phyloP scores from a whole-genome alignment of 2,329 filamentous ascomycete species.

The Monosporascus cannonballus region DNA sequence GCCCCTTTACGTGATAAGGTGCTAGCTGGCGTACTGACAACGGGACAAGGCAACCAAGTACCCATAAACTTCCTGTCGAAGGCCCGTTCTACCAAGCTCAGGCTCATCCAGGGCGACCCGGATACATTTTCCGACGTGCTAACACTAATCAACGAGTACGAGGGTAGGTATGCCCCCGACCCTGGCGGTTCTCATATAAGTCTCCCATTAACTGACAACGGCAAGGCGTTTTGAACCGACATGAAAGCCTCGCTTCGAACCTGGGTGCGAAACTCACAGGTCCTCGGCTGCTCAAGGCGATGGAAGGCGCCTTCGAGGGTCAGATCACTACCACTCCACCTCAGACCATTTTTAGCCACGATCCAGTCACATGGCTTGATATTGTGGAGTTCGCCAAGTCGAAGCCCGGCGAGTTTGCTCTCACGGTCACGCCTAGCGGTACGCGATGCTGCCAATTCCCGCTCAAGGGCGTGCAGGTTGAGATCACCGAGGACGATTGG shows the following conservation, averaged over 20 bases:
- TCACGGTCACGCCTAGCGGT: conserved; percentile 64
- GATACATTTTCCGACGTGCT: conserved; percentile 72
- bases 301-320: conserved; percentile 80
- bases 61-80: conserved; percentile 50
- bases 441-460: conserved; percentile 73
- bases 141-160: conserved; percentile 70
- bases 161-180: conserved; percentile 38
- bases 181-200: conserved; percentile 1
- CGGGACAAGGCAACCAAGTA: conserved; percentile 24
- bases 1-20: background rate
- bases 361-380: conserved; percentile 70
- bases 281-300: conserved; percentile 76
- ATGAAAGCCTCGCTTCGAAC: conserved; percentile 81
- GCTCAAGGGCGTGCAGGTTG: conserved; percentile 72
- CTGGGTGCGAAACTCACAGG: conserved; percentile 78
- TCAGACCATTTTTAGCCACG: conserved; percentile 52
- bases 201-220: conserved; percentile 9
- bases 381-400: conserved; percentile 78
- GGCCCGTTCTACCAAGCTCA: conserved; percentile 37
- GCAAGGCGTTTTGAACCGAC: conserved; percentile 68
- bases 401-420: conserved; percentile 70
- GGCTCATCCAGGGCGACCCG: conserved; percentile 45
- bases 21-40: conserved; percentile 9
- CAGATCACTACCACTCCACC: conserved; percentile 52
- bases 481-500: conserved; percentile 86